Conservation (phyloP, 2,329 filamentous ascomycete genomes). For the Drechslerella coelobrocha region DNA sequence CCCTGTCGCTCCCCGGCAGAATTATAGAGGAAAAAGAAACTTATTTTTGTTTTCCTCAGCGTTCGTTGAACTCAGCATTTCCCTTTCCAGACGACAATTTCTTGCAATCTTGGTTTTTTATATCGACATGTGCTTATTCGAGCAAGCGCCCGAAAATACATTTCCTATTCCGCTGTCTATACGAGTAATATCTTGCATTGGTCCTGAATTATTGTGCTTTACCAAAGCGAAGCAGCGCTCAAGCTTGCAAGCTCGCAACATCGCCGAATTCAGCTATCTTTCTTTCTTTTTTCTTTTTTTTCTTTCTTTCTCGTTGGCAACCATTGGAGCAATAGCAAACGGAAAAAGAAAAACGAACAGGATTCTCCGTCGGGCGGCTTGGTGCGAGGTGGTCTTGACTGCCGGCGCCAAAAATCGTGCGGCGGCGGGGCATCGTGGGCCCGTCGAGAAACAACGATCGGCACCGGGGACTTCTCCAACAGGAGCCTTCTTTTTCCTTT, state of each 20-base stretch:
- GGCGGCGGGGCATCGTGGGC: constrained; percentile 43
- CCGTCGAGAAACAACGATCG: constrained; percentile 40
- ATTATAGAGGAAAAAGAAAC: constrained; percentile 42
- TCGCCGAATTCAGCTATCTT: neutral
- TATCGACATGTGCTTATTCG: neutral
- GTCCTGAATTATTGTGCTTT: too few species aligned
- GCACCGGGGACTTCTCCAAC: constrained; percentile 45
- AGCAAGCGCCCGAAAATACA: neutral
- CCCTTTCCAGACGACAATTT: neutral
- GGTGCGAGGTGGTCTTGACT: constrained; percentile 32
- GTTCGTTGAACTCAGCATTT: constrained; percentile 5
- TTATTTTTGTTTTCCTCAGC: neutral
- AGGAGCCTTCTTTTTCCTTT: constrained; percentile 35
- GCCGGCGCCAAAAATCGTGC: constrained; percentile 48
- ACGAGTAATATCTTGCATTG: too few species aligned
- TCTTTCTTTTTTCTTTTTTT: neutral
- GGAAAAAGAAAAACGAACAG: constrained; percentile 1
- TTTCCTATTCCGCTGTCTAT: neutral
- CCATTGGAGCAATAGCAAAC: neutral
- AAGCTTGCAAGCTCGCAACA: neutral
- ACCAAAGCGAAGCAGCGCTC: too few species aligned
- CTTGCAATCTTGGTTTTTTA: constrained; percentile 1
- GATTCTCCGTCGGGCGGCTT: constrained; percentile 11
- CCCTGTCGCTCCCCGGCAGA: constrained; percentile 48
- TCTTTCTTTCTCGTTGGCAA: constrained; percentile 1